Evolutionary conservation across 108 stramenopile genomes (phyloP).

Genomic region (Skeletonema tropicum): DNA sequence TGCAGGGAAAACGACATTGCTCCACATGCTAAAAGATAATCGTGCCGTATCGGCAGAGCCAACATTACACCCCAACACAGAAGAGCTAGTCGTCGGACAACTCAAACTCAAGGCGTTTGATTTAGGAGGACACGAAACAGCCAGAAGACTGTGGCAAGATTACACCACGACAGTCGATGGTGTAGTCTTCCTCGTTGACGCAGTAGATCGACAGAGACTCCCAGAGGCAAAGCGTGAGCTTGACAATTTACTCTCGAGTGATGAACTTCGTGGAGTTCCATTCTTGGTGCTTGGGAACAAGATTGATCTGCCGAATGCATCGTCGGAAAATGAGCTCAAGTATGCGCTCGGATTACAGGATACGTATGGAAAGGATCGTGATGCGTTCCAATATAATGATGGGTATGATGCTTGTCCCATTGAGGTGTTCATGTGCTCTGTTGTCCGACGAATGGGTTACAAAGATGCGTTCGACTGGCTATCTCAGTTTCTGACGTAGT

Average conservation of each 20-base stretch:
- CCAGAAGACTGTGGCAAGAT: constrained; percentile 77
- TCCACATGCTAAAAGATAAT: constrained; percentile 97
- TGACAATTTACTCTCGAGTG: constrained; percentile 62
- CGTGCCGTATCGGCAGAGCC: constrained; percentile 83
- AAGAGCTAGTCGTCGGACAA: constrained; percentile 74
- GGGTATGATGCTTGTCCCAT: constrained; percentile 63
- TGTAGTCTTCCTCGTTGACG: constrained; percentile 86
- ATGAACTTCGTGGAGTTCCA: constrained; percentile 81
- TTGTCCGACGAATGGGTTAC: constrained; percentile 85
- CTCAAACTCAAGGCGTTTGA: constrained; percentile 86
- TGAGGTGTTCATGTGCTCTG: constrained; percentile 90
- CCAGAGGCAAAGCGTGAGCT: constrained; percentile 92
- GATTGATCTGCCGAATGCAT: constrained; percentile 78
- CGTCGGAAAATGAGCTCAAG: constrained; percentile 80
- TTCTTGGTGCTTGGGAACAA: constrained; percentile 91
- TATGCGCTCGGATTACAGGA: constrained; percentile 79
- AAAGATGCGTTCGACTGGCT: constrained; percentile 88
- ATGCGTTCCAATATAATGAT: constrained; percentile 29
- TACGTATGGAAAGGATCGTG: constrained; percentile 81
- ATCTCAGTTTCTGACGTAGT: constrained; percentile 67
- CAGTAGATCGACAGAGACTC: constrained; percentile 76
- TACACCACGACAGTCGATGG: constrained; percentile 89
- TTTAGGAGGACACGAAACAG: constrained; percentile 88
- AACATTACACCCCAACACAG: constrained; percentile 79
- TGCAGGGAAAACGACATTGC: constrained; percentile 97